Percentiles rank a stretch among this genome's conserved stretches.
Conservation (phyloP, 116 monocot genomes). For the Papilionanthe hybrid region DNA sequence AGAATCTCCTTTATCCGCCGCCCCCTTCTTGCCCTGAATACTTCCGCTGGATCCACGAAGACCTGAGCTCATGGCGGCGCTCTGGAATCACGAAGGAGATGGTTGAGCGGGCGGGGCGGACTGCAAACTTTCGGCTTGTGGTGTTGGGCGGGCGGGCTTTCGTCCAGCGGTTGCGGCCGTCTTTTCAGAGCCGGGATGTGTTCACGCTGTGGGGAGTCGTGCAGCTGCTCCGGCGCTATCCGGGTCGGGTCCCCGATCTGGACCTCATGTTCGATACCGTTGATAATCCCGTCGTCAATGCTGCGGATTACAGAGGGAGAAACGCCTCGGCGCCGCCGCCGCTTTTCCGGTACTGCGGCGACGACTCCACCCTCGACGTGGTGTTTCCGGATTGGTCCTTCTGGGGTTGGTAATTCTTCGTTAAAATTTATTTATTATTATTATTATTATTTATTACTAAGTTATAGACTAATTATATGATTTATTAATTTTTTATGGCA, state of each 20-base stretch:
- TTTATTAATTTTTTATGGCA: no score
- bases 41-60: conserved; percentile 52
- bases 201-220: conserved; percentile 53
- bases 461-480: no score
- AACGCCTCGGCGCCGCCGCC: conserved; percentile 11
- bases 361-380: conserved; percentile 36
- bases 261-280: conserved; percentile 54
- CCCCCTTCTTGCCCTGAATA: conserved; percentile 31
- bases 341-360: conserved; percentile 34
- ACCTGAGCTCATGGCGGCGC: conserved; percentile 34
- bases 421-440: no score
- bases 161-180: conserved; percentile 15
- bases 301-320: background rate
- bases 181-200: conserved; percentile 35
- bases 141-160: conserved; percentile 28
- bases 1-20: background rate
- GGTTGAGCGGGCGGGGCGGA: conserved; percentile 23
- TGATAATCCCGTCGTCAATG: conserved; percentile 31
- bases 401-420: conserved; percentile 53
- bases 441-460: no score
- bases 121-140: conserved; percentile 36
- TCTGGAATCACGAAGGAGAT: conserved; percentile 33
- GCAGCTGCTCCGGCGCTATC: conserved; percentile 44
- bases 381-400: conserved; percentile 62
- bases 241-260: conserved; percentile 38